Percentiles rank a stretch among this genome's conserved stretches.
These are phyloP conservation scores for Beauveria pseudobassiana DNA, from an alignment of 2,329 filamentous ascomycete genomes.

Conservation along the genomic window DNA sequence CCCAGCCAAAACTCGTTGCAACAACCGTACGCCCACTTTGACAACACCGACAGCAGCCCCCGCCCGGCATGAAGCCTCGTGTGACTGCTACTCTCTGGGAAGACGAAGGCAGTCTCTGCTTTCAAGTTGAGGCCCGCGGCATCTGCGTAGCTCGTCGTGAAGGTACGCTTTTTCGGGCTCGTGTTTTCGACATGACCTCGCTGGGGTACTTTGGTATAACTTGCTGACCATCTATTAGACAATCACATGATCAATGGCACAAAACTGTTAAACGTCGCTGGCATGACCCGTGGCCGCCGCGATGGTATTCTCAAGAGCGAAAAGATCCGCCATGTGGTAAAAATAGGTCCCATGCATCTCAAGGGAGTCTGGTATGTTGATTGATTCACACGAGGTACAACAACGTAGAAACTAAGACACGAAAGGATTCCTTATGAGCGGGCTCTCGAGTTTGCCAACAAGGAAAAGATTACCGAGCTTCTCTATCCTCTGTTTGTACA, in stretches of 20 bases:
- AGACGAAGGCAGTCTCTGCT: constrained; percentile 94
- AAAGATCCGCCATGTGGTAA: constrained; percentile 93
- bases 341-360: constrained; percentile 97
- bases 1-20: constrained; percentile 41
- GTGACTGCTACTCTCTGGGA: constrained; percentile 98
- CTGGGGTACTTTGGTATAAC: not conserved
- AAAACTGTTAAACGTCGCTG: constrained; percentile 91
- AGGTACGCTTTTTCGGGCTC: constrained; percentile 45
- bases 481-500: constrained; percentile 96
- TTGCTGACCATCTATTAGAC: constrained; percentile 36
- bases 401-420: constrained; percentile 19
- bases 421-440: constrained; percentile 93
- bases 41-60: constrained; percentile 85
- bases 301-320: constrained; percentile 98
- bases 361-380: constrained; percentile 86
- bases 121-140: constrained; percentile 92
- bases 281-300: constrained; percentile 91
- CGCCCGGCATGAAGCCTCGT: constrained; percentile 89
- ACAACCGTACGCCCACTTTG: constrained; percentile 55
- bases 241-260: constrained; percentile 99
- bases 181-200: not conserved
- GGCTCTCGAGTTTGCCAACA: constrained; percentile 97
- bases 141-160: constrained; percentile 93
- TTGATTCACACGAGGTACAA: constrained; percentile 14
- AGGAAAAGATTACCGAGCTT: constrained; percentile 96